These are phyloP conservation scores for Colletotrichum sp. DNA, from an alignment of 2,329 filamentous ascomycete genomes.

Conservation along the genomic window DNA sequence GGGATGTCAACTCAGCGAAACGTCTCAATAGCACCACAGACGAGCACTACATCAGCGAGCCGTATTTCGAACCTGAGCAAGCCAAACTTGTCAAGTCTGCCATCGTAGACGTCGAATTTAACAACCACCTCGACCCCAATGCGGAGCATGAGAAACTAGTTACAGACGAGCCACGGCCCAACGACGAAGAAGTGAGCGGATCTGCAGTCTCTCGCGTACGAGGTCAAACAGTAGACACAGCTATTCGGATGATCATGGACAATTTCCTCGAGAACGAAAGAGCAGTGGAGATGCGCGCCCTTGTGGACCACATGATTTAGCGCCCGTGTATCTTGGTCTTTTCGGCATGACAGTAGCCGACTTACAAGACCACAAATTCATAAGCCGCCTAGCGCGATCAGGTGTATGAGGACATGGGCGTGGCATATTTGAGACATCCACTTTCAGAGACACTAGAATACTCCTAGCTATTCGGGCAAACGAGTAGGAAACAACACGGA, in stretches of 20 bases:
- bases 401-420: background rate
- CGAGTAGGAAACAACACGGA: background rate
- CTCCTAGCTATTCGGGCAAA: background rate
- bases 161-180: background rate
- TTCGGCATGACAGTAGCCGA: background rate
- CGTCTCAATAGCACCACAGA: background rate
- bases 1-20: background rate
- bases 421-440: background rate
- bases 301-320: background rate
- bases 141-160: accelerated
- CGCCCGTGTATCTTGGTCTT: background rate
- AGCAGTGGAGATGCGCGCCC: background rate
- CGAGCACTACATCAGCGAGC: background rate
- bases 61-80: background rate
- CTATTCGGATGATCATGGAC: background rate
- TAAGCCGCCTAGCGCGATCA: background rate
- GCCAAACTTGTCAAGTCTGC: background rate
- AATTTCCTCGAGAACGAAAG: background rate
- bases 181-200: accelerated
- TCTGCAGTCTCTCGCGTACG: background rate
- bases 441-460: background rate
- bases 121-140: background rate
- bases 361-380: background rate
- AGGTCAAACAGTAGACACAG: background rate
- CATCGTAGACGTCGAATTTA: background rate